A percentile compares a stretch with the other conserved stretches of the same genome.
These are phyloP conservation scores for Mycena belliarum DNA, from an alignment of 768 basidiomycete genomes.

Conservation along the genomic window DNA sequence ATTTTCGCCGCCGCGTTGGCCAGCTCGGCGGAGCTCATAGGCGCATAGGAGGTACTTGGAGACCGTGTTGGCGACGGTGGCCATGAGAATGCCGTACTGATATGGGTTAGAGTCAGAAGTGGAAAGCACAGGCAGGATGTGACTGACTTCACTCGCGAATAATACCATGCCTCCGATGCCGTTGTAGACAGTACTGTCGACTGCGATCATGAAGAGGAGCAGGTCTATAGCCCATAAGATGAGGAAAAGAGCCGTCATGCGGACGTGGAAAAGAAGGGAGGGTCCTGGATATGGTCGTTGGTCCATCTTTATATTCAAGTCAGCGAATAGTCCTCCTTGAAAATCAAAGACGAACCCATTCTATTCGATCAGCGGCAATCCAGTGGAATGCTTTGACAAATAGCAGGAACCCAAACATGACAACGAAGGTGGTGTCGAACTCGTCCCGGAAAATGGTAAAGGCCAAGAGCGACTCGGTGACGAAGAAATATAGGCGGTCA, in stretches of 20 bases:
- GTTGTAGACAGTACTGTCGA: conserved; percentile 75
- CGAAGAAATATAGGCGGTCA: conserved; percentile 95
- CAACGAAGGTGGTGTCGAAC: conserved; percentile 87
- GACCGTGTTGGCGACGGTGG: conserved; percentile 74
- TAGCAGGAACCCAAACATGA: conserved; percentile 93
- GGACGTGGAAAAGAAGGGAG: conserved; percentile 77
- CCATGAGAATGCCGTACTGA: conserved; percentile 88
- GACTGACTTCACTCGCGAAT: conserved; percentile 89
- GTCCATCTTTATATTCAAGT: conserved; percentile 74
- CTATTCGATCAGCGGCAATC: conserved; percentile 92
- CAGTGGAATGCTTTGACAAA: conserved; percentile 99
- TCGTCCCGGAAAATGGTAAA: conserved; percentile 97
- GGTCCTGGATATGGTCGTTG: conserved; percentile 90
- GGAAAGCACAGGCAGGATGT: conserved; percentile 12
- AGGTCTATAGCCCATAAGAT: conserved; percentile 77
- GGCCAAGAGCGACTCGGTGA: conserved; percentile 93
- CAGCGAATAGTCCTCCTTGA: conserved; percentile 1
- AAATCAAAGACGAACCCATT: conserved; percentile 65
- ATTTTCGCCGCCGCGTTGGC: conserved; percentile 76
- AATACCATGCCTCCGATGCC: conserved; percentile 91
- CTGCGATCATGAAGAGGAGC: conserved; percentile 75
- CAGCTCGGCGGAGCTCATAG: conserved; percentile 80
- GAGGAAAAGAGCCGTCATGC: conserved; percentile 73
- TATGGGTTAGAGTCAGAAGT: not conserved
- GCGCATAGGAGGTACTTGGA: conserved; percentile 82